phyloP scores from a whole-genome alignment of 768 basidiomycete species.

The Sporobolomyces phaffii region DNA sequence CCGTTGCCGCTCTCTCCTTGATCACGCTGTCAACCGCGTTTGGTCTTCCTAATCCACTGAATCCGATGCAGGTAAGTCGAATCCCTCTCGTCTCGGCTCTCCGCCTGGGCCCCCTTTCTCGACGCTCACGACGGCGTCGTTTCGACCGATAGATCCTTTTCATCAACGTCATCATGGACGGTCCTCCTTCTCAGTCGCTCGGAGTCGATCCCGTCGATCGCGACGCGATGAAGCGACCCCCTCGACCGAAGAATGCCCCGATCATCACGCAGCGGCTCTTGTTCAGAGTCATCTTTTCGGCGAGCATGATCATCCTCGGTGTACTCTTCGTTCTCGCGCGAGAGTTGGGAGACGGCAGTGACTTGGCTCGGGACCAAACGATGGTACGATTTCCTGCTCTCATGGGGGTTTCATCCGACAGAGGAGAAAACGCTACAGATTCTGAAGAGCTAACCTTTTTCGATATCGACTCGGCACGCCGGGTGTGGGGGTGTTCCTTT shows the following conservation, averaged over 20 bases:
- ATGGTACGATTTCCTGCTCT: slow-evolving; percentile 75
- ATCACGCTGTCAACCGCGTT: slow-evolving; percentile 91
- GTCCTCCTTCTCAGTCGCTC: slow-evolving; percentile 56
- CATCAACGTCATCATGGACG: slow-evolving; percentile 96
- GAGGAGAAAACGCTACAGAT: too few species aligned
- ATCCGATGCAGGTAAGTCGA: slow-evolving; percentile 64
- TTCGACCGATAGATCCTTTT: slow-evolving; percentile 66
- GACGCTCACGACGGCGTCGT: neutral
- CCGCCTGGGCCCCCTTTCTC: neutral
- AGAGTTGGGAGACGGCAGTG: slow-evolving; percentile 72
- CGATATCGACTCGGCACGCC: too few species aligned
- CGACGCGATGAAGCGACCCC: slow-evolving; percentile 84
- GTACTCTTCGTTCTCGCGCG: slow-evolving; percentile 80
- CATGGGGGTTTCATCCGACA: too few species aligned
- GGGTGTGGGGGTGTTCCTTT: too few species aligned
- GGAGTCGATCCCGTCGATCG: slow-evolving; percentile 95
- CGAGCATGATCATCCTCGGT: slow-evolving; percentile 81
- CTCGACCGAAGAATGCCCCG: slow-evolving; percentile 83
- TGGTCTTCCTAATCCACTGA: slow-evolving; percentile 81
- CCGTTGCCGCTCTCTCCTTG: slow-evolving; percentile 88
- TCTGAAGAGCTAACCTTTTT: too few species aligned
- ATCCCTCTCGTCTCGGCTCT: neutral
- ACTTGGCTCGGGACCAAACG: slow-evolving; percentile 84
- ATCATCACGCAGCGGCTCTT: slow-evolving; percentile 72
- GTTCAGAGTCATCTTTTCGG: slow-evolving; percentile 81